A percentile compares a stretch with the other conserved stretches of the same genome.
These are phyloP conservation scores for Kluyveromyces starmeri DNA, from an alignment of 805 yeast genomes.

Conservation along the genomic window DNA sequence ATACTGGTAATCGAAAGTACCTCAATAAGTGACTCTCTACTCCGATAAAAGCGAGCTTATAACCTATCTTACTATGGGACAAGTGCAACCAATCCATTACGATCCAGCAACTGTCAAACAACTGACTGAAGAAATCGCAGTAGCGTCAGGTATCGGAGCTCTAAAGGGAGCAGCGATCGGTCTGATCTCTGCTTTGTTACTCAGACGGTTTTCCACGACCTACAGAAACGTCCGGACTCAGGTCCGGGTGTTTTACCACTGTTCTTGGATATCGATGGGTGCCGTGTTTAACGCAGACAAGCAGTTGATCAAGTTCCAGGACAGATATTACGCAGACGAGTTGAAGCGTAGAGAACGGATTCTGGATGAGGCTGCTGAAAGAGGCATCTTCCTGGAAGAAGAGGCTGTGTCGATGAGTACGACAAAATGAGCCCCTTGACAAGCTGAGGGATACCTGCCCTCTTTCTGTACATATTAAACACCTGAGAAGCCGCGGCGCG, in stretches of 20 bases:
- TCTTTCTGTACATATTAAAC: no score
- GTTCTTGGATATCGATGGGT: slow-evolving; percentile 34
- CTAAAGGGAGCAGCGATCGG: slow-evolving; percentile 35
- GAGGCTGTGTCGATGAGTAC: slow-evolving; percentile 16
- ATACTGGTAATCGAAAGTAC: no score
- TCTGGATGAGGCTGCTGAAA: slow-evolving; percentile 37
- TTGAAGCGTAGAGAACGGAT: slow-evolving; percentile 28
- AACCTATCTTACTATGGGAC: slow-evolving; percentile 21
- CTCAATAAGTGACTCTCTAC: no score
- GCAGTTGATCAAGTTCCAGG: slow-evolving; percentile 31
- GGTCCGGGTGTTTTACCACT: slow-evolving; percentile 34
- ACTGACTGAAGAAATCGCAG: slow-evolving; percentile 29
- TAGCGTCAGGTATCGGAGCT: slow-evolving; percentile 35
- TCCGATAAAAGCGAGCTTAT: no score
- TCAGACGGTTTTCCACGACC: slow-evolving; percentile 29
- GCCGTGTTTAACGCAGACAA: slow-evolving; percentile 36
- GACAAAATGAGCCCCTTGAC: slow-evolving; percentile 1
- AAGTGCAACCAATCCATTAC: slow-evolving; percentile 32
- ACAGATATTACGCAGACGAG: slow-evolving; percentile 29
- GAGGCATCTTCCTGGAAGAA: slow-evolving; percentile 36
- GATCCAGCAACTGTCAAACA: slow-evolving; percentile 30
- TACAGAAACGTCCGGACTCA: slow-evolving; percentile 33
- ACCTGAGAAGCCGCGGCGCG: no score
- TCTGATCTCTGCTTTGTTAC: slow-evolving; percentile 25
- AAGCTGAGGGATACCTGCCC: neutral